Base-by-base conservation (phyloP, 495 filamentous ascomycete genomes). In the Hypomontagnella submonticulosa region DNA sequence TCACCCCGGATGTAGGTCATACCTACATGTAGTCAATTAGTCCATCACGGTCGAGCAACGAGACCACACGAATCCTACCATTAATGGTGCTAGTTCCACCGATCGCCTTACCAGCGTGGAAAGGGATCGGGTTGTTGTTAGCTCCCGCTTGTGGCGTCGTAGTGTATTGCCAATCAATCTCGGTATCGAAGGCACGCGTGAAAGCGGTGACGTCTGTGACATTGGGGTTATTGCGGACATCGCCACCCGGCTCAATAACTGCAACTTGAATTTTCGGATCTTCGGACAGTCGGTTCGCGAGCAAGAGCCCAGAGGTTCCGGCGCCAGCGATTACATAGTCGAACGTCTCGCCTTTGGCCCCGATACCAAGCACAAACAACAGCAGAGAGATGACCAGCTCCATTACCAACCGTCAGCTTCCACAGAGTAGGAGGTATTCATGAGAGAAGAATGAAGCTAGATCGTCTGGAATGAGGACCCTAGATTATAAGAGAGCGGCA, bases 1-100 rank as follows among this genome's bases (percentile, higher is more conserved):
- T 80, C 83, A 0, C 86, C 86, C 27, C 85, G 80, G 32, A 76
- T 73, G 36, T 85, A 84, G 9, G 81, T 77, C 79, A 83, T 81
- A 18, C 82, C 81, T 83, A n/a, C 15, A n/a, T n/a, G 19, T 32
- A 27, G 33, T 57, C n/a, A 37, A 47, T 61, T 4, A 59, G 36
- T 9, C 15, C 18, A 32, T 16, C 9, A 2, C 0, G 6, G 9
- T 23, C 11, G 6, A 53, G 20, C 10, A 37, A 50, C 16, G 12
- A 10, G 41, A 19, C n/a, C 9, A 19, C 13, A 13, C 55, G 56
- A 27, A 11, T 18, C 75, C 52, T 74, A 77, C 81, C 83, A 66
- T 85, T 86, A 55, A 85, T 83, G 15, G 75, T 73, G 56, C 80
- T 84, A 4, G 82, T 82, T 4, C 84, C 84, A 15, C 80, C 81